Percentiles rank a stretch among this genome's conserved stretches.
Conservation (phyloP, 2,329 filamentous ascomycete species). For the Beauveria sp. region DNA sequence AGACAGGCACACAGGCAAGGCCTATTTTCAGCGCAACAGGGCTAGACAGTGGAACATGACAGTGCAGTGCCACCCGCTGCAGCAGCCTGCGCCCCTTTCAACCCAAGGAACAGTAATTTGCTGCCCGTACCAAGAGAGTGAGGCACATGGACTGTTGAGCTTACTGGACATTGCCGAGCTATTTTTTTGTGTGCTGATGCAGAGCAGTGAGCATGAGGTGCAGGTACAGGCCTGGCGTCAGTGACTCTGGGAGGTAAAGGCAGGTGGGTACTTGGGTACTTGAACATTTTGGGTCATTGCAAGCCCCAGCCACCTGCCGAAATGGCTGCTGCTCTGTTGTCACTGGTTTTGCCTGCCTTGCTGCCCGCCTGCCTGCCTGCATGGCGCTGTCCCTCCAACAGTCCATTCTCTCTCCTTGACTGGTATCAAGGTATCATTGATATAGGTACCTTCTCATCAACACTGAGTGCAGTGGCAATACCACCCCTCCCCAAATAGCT, state of each 20-base stretch:
- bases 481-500: background rate
- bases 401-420: too few species aligned
- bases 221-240: too few species aligned
- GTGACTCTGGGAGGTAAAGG: too few species aligned
- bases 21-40: slow-evolving; percentile 12
- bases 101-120: background rate
- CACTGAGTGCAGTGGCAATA: background rate
- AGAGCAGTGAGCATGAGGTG: too few species aligned
- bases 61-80: slow-evolving; percentile 2
- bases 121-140: background rate
- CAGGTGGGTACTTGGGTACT: too few species aligned
- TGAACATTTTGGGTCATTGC: too few species aligned
- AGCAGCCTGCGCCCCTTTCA: slow-evolving; percentile 1
- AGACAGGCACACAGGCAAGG: background rate
- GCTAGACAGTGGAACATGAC: slow-evolving; percentile 9
- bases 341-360: background rate
- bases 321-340: background rate
- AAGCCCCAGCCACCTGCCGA: background rate
- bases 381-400: background rate
- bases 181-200: too few species aligned
- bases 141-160: background rate
- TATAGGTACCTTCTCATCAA: too few species aligned
- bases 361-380: background rate
- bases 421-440: too few species aligned
- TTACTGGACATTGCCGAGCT: too few species aligned